Base-by-base conservation (phyloP, 1,139 yeast genomes). In the Starmera stellimalicola region DNA sequence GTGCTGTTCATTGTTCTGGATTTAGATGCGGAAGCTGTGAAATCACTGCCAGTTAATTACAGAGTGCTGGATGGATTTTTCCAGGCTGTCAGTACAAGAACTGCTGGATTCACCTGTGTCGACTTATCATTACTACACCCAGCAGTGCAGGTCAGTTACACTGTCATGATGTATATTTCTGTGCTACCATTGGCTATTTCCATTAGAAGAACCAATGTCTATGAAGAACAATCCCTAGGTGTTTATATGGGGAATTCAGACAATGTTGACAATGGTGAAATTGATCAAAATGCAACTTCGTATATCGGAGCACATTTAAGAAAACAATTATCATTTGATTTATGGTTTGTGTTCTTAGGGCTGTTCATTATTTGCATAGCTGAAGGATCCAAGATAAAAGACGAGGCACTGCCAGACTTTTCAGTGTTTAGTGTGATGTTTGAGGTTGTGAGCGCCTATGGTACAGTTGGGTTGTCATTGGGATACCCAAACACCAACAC, bases 141-240 rank as follows among this genome's bases (percentile, higher is more conserved):
- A 0, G 94, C 95, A 0, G 83, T 91, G 31, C 95, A 85, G 55
- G 94, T 91, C 27, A 78, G 94, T 49, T 93, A 93, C 55, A 70
- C 87, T 77, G 69, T 91, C 42, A 88, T 91, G 97, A 91, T 91
- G 98, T 91, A 93, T 61, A 85, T 93, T 20, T 88, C 97, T 6
- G 96, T 91, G 32, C 65, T 88, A 51, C 99, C 99, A 1, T 64
- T 91, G 50, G 98, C 98, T 27, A 91, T 91, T 48, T 84, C 96
- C 30, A 87, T 91, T 45, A 77, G 99, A 60, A 73, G 96, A 54
- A 91, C 98, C 16, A 91, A 91, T 54, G 99, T 91, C 32, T 91
- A 91, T 58, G 99, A 91, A 54, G 98, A 91, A 52, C 97, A 87
- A 54, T 82, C 95, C 0, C 62, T 91, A 40, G 98, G 98, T 11